Conservation (phyloP, 495 filamentous ascomycete species). For the Polyplosphaeria fusca region DNA sequence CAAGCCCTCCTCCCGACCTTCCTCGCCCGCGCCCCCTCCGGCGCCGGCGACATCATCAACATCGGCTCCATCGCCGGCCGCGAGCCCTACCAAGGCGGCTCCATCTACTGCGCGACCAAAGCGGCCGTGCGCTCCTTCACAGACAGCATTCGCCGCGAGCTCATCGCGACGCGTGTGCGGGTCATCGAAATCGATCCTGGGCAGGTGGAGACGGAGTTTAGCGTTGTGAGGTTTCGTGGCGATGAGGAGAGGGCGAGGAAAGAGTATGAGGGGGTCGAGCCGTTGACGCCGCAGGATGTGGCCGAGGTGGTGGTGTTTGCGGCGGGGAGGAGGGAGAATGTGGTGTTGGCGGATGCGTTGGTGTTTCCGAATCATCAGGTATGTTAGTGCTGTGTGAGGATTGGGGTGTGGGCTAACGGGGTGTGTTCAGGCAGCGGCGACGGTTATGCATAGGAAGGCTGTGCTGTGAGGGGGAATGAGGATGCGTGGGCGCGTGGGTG, state of each 20-base stretch:
- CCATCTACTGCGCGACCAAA: conserved; percentile 97
- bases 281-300: conserved; percentile 92
- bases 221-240: conserved; percentile 85
- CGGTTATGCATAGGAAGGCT: conserved; percentile 53
- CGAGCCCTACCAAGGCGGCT: conserved; percentile 83
- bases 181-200: conserved; percentile 93
- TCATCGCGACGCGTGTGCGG: conserved; percentile 79
- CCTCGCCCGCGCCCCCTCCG: conserved; percentile 73
- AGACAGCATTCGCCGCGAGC: conserved; percentile 81
- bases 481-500: neutral
- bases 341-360: conserved; percentile 88
- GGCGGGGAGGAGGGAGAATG: conserved; percentile 85
- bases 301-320: conserved; percentile 92
- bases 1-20: conserved; percentile 85
- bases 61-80: conserved; percentile 93
- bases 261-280: conserved; percentile 84
- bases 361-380: conserved; percentile 93
- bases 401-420: neutral
- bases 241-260: conserved; percentile 94
- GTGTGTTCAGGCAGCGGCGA: conserved; percentile 49
- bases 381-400: conserved; percentile 31
- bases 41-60: conserved; percentile 91
- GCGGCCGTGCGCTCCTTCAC: conserved; percentile 89
- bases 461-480: neutral
- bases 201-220: conserved; percentile 98